Evolutionary conservation across 306 rosid genomes (phyloP), one percentile per base, ranked within the genome.

Genomic region (apple (Malus domestica)): DNA sequence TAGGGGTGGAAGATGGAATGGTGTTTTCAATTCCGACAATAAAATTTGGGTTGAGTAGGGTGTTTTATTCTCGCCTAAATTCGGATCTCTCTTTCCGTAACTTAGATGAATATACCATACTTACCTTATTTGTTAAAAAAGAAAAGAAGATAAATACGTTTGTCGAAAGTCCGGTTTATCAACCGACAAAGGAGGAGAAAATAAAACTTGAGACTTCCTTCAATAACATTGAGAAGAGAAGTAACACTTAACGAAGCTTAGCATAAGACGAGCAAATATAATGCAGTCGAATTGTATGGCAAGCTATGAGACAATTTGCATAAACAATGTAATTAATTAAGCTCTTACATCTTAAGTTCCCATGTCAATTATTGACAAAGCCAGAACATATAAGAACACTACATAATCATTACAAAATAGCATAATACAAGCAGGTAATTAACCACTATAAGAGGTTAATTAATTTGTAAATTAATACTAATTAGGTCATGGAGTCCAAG

Each of bases 401-500:
- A 23, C 64, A 59, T 10, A 23, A 23, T 59, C 64, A 59, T n/a
- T 15, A 51, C 55, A 51, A 18, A 51, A 51, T 4, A 22, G 63
- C 64, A n/a, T 22, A 59, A 59, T 59, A 15, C 16, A 59, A 59
- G 30, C n/a, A 27, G 35, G 38, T 27, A 61, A 61, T 61, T 61
- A 61, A 27, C 19, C 30, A 16, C 33, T 49, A 15, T 49, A 49
- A 2, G 8, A 2, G 18, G 33, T 33, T 60, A 61, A 25, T 4
- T 6, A 45, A 42, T 42, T 27, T 13, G 25, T 12, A 29, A 49
- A 49, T 14, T 49, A 51, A 15, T 51, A 51, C 5, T 11, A 30
- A 54, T 32, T 52, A 81, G 84, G 23, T 32, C 58, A 44, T 72
- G 73, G 85, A 77, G 49, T 85, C 89, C 73, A 85, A 66, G 62